Conservation (phyloP, 2,329 filamentous ascomycete species). For the Cladosporium sp. region DNA sequence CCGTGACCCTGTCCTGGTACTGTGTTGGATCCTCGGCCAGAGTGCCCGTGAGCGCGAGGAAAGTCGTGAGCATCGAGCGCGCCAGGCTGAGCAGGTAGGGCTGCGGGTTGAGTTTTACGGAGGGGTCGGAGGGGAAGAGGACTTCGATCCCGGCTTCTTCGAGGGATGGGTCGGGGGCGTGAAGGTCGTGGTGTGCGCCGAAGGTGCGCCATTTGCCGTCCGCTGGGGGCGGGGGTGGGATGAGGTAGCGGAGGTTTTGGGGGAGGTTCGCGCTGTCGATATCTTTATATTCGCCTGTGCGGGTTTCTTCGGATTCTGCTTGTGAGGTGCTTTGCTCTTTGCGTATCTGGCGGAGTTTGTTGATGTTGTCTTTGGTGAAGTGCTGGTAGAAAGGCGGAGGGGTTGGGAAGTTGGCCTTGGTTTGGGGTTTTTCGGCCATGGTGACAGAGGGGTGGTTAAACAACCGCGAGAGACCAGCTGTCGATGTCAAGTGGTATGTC, state of each 20-base stretch:
- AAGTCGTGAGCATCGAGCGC: slow-evolving; percentile 83
- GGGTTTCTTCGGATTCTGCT: not conserved
- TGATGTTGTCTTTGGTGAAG: slow-evolving; percentile 74
- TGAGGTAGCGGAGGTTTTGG: slow-evolving; percentile 67
- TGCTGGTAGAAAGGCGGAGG: slow-evolving; percentile 87
- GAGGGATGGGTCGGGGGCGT: slow-evolving; percentile 62
- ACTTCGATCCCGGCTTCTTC: slow-evolving; percentile 68
- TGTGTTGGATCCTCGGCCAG: slow-evolving; percentile 58
- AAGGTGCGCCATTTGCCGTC: slow-evolving; percentile 72
- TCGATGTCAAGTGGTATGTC: no score
- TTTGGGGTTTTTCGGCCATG: slow-evolving; percentile 59
- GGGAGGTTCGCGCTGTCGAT: slow-evolving; percentile 52
- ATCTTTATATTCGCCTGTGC: slow-evolving; percentile 23
- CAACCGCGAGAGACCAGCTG: no score
- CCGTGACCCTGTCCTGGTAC: slow-evolving; percentile 66
- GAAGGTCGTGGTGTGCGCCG: slow-evolving; percentile 60
- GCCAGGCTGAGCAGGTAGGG: slow-evolving; percentile 65
- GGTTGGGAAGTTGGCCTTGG: slow-evolving; percentile 68
- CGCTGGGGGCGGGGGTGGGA: slow-evolving; percentile 70
- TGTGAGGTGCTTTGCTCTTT: slow-evolving; percentile 19
- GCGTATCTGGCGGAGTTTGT: slow-evolving; percentile 44
- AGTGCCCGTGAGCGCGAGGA: slow-evolving; percentile 75
- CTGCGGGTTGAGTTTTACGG: slow-evolving; percentile 42
- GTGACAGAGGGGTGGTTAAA: no score
- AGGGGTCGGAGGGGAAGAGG: slow-evolving; percentile 54